Evolutionary conservation across 169 alveolate genomes (phyloP).

Genomic region (Cryptosporidium meleagridis): DNA sequence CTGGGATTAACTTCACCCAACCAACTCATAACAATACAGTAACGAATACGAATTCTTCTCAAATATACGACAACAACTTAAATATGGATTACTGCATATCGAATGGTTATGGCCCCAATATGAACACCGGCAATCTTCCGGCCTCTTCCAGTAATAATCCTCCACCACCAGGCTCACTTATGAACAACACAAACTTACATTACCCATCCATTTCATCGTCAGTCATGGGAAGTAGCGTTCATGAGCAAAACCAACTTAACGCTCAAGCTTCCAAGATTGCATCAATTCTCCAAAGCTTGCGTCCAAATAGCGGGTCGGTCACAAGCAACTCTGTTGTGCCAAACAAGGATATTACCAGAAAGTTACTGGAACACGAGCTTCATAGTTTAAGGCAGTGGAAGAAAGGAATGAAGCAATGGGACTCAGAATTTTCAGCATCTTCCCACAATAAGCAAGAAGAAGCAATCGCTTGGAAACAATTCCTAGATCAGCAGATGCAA

Average conservation of each 20-base stretch:
- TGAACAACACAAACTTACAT: not conserved
- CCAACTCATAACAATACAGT: not conserved
- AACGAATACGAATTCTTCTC: not conserved
- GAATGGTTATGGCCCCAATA: not conserved
- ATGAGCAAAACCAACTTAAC: not conserved
- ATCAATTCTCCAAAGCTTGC: conserved; percentile 15
- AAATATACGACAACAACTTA: not conserved
- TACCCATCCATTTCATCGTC: conserved; percentile 1
- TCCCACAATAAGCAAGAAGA: conserved; percentile 53
- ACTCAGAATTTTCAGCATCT: conserved; percentile 37
- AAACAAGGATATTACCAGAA: conserved; percentile 33
- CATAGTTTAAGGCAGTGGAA: conserved; percentile 65
- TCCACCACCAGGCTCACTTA: not conserved
- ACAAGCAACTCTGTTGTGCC: not conserved
- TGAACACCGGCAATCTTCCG: not conserved
- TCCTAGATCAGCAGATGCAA: conserved; percentile 65
- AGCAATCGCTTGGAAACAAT: conserved; percentile 67
- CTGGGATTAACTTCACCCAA: not conserved
- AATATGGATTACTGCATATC: not conserved
- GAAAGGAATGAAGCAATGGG: conserved; percentile 74
- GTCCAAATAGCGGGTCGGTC: conserved; percentile 65
- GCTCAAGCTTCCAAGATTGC: not conserved
- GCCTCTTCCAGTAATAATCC: not conserved
- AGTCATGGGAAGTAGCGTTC: not conserved
- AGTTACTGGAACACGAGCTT: conserved; percentile 53